Evolutionary conservation across 2,329 filamentous ascomycete species (phyloP), one percentile per base, ranked within the genome.

Genomic region (Beauveria australis): DNA sequence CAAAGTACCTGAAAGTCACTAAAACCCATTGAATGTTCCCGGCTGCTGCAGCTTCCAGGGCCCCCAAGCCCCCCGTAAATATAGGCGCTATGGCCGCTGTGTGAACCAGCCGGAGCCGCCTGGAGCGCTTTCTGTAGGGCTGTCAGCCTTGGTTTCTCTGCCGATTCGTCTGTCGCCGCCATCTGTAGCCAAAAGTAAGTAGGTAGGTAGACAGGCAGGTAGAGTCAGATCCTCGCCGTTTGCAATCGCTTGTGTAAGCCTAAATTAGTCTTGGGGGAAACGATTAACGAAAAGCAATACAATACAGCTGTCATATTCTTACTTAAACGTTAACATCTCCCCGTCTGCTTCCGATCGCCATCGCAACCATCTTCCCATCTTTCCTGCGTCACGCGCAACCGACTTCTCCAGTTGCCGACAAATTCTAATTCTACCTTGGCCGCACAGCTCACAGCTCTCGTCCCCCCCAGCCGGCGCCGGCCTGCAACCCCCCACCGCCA

Each of bases 41-140:
- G 28, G 49, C 30, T 22, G 19, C 30, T 37, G 28, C 28, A 22
- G 24, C 16, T 14, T 37, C 30, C 33, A 37, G 33, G 33, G 14
- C 33, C 33, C 33, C 33, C 33, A 37, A 37, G 14, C 24, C 46
- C 41, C 41, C 41, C 41, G 9, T 19, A 10, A 43, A 43, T 19
- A 33, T 54, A 54, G 12, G 40, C 41, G 53, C 43, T 48, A 49
- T 57, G 54, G 22, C 55, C 55, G 46, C 55, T 59, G 37, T 52
- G 37, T 33, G 44, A 43, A 48, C 41, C 24, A 9, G 10, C 47
- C 24, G 37, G 30, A 59, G 55, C 55, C 47, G 55, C 55, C 24
- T 30, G 43, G n/a, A 43, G 19, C 14, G 26, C 26, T 22, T 40
- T 12, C 28, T 19, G 24, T 59, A 59, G 55, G 55, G 55, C 55